Evolutionary conservation across 345 rosid species (phyloP), one percentile per base, ranked within the genome.

Genomic region (Combretum micranthum): DNA sequence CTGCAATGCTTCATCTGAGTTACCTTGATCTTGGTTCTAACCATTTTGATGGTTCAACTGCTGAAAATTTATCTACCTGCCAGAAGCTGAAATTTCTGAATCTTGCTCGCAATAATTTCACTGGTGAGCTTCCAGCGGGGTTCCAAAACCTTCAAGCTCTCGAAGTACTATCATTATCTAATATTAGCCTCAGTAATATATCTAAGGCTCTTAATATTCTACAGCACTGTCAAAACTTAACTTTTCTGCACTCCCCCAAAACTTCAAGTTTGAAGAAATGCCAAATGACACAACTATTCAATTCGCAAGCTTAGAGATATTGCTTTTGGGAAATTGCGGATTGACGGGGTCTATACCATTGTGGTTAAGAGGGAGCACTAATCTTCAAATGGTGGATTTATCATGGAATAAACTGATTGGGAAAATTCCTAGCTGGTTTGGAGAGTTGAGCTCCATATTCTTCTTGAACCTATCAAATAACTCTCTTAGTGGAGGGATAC

Each of bases 71-170:
- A 11, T 65, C 67, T 15, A 20, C 63, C 15, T 72, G 75, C 52
- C 48, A 15, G 19, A 47, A 44, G 20, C 20, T 72, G 55, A 60
- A 18, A 1, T 18, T 4, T 15, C 47, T 76, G 39, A 15, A 16
- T 57, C 66, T 76, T 4, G 53, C 32, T 2, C n/a, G 2, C 2
- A 69, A 58, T 61, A 25, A 50, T 12, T 48, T 76, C 9, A 19
- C 56, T 0, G 66, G 74, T 3, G 47, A 45, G 15, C 20, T 66
- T 44, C 77, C 72, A 15, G 39, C 44, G 11, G 15, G 55, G 19
- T 76, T 76, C 54, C 63, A 49, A 47, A 60, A 69, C 65, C 67
- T 76, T 20, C 72, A 57, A 57, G 25, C 57, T 4, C 53, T 72
- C 9, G 20, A 44, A 2, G 26, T 1, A 52, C 73, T 72, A 3